Conservation (phyloP, 2,329 filamentous ascomycete genomes). For the Colletotrichum endophyticum region DNA sequence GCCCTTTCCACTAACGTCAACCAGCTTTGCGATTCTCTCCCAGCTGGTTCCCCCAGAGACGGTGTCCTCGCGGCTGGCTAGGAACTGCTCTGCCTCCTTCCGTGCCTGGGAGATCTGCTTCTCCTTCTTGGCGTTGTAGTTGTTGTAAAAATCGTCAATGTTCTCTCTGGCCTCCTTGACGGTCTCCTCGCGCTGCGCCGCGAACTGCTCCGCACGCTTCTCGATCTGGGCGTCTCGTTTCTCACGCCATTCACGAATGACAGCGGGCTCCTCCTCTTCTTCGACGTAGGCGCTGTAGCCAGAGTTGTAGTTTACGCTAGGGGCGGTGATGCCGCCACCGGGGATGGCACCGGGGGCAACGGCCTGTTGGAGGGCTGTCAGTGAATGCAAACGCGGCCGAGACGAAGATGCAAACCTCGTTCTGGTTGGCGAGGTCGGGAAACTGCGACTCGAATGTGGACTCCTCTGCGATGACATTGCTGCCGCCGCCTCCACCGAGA, state of each 20-base stretch:
- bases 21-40: conserved; percentile 96
- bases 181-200: conserved; percentile 82
- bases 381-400: not conserved
- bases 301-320: conserved; percentile 66
- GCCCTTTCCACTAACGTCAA: conserved; percentile 96
- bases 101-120: conserved; percentile 88
- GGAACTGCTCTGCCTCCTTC: conserved; percentile 91
- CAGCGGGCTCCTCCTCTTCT: conserved; percentile 82
- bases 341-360: conserved; percentile 78
- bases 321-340: conserved; percentile 81
- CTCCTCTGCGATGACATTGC: conserved; percentile 40
- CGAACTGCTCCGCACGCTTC: conserved; percentile 85
- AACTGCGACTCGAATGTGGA: conserved; percentile 84
- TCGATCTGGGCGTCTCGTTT: conserved; percentile 82
- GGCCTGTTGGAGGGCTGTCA: conserved; percentile 48
- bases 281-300: conserved; percentile 61
- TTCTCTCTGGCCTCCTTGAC: conserved; percentile 89
- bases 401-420: conserved; percentile 62
- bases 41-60: conserved; percentile 95
- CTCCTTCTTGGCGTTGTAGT: conserved; percentile 98
- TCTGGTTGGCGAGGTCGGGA: conserved; percentile 73
- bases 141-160: conserved; percentile 99
- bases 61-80: conserved; percentile 88
- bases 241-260: conserved; percentile 91
- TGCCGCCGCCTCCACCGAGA: conserved; percentile 67